phyloP scores from a whole-genome alignment of 108 stramenopile genomes.

The Aurantiochytrium sp. region DNA sequence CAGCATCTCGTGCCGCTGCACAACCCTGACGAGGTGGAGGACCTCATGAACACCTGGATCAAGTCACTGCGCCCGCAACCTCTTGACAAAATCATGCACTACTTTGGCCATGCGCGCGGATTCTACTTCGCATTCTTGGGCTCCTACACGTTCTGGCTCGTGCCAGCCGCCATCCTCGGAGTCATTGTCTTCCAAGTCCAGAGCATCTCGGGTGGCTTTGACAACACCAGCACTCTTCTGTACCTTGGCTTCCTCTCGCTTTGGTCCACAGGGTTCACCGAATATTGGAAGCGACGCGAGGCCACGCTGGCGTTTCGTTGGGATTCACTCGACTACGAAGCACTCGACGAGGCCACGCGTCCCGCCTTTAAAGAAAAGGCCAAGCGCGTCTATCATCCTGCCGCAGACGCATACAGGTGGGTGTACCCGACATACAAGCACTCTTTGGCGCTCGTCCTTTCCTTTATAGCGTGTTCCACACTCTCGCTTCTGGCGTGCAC shows the following conservation, averaged over 20 bases:
- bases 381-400: not conserved
- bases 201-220: conserved; percentile 2
- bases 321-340: conserved; percentile 80
- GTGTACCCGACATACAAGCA: not conserved
- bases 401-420: not conserved
- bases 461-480: not conserved
- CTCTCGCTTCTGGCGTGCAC: not conserved
- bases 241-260: conserved; percentile 65
- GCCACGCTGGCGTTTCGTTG: conserved; percentile 71
- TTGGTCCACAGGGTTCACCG: conserved; percentile 83
- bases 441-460: not conserved
- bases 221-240: not conserved
- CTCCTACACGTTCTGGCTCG: conserved; percentile 71
- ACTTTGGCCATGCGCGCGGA: conserved; percentile 90
- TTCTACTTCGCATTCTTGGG: conserved; percentile 98
- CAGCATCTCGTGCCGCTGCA: not conserved
- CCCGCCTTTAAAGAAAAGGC: conserved; percentile 61
- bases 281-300: conserved; percentile 75
- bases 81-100: conserved; percentile 81
- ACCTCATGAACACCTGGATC: not conserved
- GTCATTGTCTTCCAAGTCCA: conserved; percentile 61
- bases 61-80: conserved; percentile 56
- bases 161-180: conserved; percentile 61
- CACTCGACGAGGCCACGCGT: conserved; percentile 71
- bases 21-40: not conserved